Percentiles rank a stretch among this genome's conserved stretches.
Conservation (phyloP, 2,329 filamentous ascomycete genomes). For the Venturia oleaginea region DNA sequence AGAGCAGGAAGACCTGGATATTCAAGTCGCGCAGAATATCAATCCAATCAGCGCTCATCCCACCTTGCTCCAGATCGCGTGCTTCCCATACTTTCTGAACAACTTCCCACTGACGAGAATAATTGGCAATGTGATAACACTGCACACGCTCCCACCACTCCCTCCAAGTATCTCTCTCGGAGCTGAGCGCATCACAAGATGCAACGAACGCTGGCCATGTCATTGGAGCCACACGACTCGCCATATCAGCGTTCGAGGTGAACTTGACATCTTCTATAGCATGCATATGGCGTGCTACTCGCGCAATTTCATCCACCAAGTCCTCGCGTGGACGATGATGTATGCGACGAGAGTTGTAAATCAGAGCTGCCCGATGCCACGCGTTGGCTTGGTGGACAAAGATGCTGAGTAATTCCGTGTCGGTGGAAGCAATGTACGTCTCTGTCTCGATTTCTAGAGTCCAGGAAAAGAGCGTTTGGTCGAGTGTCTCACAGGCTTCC, state of each 20-base stretch:
- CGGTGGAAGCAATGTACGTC: background rate
- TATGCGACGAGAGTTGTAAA: background rate
- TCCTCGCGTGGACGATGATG: background rate
- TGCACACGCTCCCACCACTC: background rate
- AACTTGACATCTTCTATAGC: background rate
- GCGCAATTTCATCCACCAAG: background rate
- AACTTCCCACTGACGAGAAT: slow-evolving; percentile 2
- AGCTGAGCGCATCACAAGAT: background rate
- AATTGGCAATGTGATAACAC: background rate
- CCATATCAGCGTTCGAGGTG: background rate
- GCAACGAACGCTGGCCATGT: slow-evolving; percentile 1
- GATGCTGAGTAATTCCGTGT: background rate
- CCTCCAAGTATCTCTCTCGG: background rate
- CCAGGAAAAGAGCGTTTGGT: background rate
- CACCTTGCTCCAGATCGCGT: background rate
- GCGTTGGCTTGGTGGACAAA: slow-evolving; percentile 1
- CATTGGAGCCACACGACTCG: background rate
- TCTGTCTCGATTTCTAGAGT: background rate
- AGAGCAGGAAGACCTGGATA: background rate
- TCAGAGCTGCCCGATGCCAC: background rate
- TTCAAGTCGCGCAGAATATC: background rate
- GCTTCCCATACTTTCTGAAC: background rate
- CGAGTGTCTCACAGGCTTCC: background rate
- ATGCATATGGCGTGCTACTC: background rate
- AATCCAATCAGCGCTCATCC: background rate